A percentile compares a stretch with the other conserved stretches of the same genome.
Conservation (phyloP, 768 basidiomycete genomes). For the Suillus subluteus region DNA sequence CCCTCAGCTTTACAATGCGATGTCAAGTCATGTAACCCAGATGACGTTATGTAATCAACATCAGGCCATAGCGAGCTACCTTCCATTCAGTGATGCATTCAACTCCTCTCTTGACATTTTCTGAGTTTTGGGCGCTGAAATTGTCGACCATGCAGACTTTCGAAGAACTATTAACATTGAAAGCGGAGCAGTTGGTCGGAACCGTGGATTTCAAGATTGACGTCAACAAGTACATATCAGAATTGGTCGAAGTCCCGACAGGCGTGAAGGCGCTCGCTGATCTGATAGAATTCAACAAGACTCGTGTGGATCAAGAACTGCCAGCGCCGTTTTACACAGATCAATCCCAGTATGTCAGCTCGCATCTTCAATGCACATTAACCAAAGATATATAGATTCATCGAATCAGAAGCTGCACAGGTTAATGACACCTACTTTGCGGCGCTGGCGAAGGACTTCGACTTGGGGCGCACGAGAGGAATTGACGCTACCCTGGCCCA, state of each 20-base stretch:
- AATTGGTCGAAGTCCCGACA: constrained; percentile 52
- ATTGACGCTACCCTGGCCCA: too few relatives aligned
- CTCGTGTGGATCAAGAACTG: too few relatives aligned
- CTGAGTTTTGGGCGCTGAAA: constrained; percentile 43
- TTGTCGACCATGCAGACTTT: constrained; percentile 60
- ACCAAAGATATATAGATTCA: neutral
- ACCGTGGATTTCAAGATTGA: constrained; percentile 58
- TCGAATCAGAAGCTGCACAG: neutral
- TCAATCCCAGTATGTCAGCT: neutral
- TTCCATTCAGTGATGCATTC: neutral
- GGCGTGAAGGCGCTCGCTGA: too few relatives aligned
- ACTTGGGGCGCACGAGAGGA: too few relatives aligned
- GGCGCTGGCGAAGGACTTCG: too few relatives aligned
- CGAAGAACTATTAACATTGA: constrained; percentile 51
- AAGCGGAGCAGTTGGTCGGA: too few relatives aligned
- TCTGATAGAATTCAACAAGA: too few relatives aligned
- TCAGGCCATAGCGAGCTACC: neutral
- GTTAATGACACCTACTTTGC: too few relatives aligned
- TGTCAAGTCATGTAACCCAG: neutral
- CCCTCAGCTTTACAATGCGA: too few relatives aligned
- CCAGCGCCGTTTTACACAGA: too few relatives aligned
- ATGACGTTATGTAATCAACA: too few relatives aligned
- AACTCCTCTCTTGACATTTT: constrained; percentile 42
- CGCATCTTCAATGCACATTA: neutral
- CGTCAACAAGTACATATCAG: constrained; percentile 43